Evolutionary conservation across 495 filamentous ascomycete genomes (phyloP).

Genomic region (Penicillium pancosmium): DNA sequence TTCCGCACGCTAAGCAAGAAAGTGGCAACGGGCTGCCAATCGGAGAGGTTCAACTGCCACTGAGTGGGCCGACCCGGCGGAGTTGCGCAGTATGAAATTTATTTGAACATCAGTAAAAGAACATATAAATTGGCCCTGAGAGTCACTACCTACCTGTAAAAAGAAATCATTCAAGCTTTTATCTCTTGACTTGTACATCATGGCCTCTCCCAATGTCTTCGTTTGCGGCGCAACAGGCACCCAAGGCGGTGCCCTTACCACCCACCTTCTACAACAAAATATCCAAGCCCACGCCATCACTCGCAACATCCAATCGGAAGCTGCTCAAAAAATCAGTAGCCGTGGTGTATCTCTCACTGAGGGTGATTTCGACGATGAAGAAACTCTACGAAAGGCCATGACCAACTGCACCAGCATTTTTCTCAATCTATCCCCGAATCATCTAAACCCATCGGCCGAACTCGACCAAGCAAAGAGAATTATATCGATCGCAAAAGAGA

Average conservation of each 20-base stretch:
- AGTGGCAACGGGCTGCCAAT: slow-evolving; percentile 8
- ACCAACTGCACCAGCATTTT: slow-evolving; percentile 49
- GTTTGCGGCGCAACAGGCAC: slow-evolving; percentile 53
- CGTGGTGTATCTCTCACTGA: slow-evolving; percentile 42
- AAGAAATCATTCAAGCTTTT: background rate
- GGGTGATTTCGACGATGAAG: slow-evolving; percentile 45
- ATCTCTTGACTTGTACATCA: slow-evolving; percentile 15
- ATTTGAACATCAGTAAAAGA: no score
- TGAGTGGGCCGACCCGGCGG: slow-evolving; percentile 9
- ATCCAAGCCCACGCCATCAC: slow-evolving; percentile 45
- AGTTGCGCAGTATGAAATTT: slow-evolving; percentile 15
- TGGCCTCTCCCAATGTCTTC: slow-evolving; percentile 39
- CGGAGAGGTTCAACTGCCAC: background rate
- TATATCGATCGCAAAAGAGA: slow-evolving; percentile 42
- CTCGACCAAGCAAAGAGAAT: slow-evolving; percentile 40
- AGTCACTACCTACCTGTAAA: background rate
- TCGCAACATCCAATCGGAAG: slow-evolving; percentile 35
- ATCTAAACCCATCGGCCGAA: slow-evolving; percentile 28
- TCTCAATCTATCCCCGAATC: slow-evolving; percentile 46
- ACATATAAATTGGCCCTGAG: no score
- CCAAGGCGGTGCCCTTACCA: slow-evolving; percentile 48
- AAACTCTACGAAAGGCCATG: slow-evolving; percentile 37
- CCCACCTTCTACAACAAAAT: slow-evolving; percentile 38
- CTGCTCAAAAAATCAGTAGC: slow-evolving; percentile 35
- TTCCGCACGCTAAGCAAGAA: slow-evolving; percentile 33